These are phyloP conservation scores for Pseudogymnoascus sp. DNA, from an alignment of 2,329 filamentous ascomycete species.

Conservation along the genomic window DNA sequence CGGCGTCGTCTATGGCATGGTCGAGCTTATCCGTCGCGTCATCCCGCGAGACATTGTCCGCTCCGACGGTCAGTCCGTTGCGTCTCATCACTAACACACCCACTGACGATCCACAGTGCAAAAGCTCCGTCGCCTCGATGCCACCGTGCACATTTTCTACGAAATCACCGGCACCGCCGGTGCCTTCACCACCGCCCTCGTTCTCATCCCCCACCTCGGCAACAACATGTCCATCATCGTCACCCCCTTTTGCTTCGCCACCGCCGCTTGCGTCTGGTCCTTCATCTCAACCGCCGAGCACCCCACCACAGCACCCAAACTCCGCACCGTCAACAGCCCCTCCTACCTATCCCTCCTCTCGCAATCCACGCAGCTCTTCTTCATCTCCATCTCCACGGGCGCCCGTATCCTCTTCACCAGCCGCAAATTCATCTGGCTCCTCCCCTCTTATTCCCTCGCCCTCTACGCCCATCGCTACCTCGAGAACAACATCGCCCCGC, in stretches of 20 bases:
- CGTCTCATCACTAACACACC: slow-evolving; percentile 40
- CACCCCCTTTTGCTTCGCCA: slow-evolving; percentile 38
- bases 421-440: slow-evolving; percentile 40
- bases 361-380: slow-evolving; percentile 35
- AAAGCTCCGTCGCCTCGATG: slow-evolving; percentile 11
- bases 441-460: slow-evolving; percentile 40
- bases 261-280: slow-evolving; percentile 36
- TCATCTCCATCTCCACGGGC: slow-evolving; percentile 38
- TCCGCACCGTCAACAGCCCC: slow-evolving; percentile 18
- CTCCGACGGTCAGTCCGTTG: slow-evolving; percentile 27
- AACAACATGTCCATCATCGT: slow-evolving; percentile 45
- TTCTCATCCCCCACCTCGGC: slow-evolving; percentile 39
- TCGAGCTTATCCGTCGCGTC: slow-evolving; percentile 41
- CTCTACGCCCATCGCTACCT: slow-evolving; percentile 43
- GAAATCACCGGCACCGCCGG: slow-evolving; percentile 40
- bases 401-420: slow-evolving; percentile 37
- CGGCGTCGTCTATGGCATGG: slow-evolving; percentile 39
- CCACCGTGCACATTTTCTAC: slow-evolving; percentile 36
- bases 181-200: slow-evolving; percentile 40
- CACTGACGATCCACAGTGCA: slow-evolving; percentile 37
- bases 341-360: slow-evolving; percentile 31
- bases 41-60: slow-evolving; percentile 44
- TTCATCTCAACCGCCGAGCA: slow-evolving; percentile 36
- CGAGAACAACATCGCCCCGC: slow-evolving; percentile 39
- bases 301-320: slow-evolving; percentile 19